A percentile compares a stretch with the other conserved stretches of the same genome.
Conservation (phyloP, 208 protist genomes). For the Angomonas desouzai region DNA sequence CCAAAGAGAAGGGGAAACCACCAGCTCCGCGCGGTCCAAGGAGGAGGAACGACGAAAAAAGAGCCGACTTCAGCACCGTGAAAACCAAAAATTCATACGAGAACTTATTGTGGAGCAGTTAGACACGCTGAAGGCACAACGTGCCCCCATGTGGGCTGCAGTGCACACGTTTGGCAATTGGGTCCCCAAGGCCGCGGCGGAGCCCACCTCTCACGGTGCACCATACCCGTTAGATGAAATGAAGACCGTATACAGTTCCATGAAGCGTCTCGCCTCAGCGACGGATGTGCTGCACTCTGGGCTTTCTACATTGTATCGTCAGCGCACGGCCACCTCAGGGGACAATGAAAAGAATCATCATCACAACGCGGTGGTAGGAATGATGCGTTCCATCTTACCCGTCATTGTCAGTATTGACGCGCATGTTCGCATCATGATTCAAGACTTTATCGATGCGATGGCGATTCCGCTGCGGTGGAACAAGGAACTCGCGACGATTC, state of each 20-base stretch:
- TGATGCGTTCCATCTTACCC: background rate
- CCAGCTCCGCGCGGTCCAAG: no score
- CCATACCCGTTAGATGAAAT: conserved; percentile 39
- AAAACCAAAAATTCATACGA: background rate
- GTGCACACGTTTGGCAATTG: conserved; percentile 25
- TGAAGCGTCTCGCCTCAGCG: conserved; percentile 44
- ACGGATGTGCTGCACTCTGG: conserved; percentile 37
- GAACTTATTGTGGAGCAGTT: conserved; percentile 10
- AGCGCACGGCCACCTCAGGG: background rate
- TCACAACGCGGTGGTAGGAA: background rate
- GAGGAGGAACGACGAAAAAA: background rate
- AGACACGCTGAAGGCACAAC: conserved; percentile 10
- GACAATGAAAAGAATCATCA: background rate
- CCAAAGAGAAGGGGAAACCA: background rate
- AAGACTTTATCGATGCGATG: conserved; percentile 48
- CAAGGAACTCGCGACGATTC: conserved; percentile 14
- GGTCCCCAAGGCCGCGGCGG: conserved; percentile 33
- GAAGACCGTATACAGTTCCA: conserved; percentile 44
- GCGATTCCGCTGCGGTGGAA: conserved; percentile 32
- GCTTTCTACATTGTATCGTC: conserved; percentile 16
- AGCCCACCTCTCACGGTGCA: conserved; percentile 41
- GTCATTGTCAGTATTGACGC: conserved; percentile 18
- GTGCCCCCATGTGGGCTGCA: conserved; percentile 26
- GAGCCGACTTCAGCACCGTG: background rate
- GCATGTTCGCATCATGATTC: conserved; percentile 27